phyloP scores from a whole-genome alignment of 495 filamentous ascomycete species.

The Bacidia gigantensis region DNA sequence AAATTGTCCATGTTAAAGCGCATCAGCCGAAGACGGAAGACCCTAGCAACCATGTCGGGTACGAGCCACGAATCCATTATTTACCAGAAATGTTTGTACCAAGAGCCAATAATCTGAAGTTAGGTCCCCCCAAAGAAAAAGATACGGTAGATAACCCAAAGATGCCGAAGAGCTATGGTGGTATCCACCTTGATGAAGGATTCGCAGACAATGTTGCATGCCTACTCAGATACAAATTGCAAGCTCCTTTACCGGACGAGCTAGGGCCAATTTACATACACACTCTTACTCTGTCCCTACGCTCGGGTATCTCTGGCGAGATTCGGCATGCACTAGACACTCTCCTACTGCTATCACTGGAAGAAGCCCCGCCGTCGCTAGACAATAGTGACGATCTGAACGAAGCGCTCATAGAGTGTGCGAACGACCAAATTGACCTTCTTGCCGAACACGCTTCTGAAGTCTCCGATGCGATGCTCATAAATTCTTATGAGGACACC shows the following conservation, averaged over 20 bases:
- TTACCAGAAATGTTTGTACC: constrained; percentile 1
- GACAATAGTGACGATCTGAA: constrained; percentile 75
- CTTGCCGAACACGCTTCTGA: constrained; percentile 69
- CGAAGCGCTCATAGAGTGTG: constrained; percentile 79
- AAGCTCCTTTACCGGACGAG: constrained; percentile 60
- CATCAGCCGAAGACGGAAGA: neutral
- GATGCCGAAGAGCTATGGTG: constrained; percentile 26
- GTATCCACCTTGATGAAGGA: constrained; percentile 33
- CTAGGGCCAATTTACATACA: constrained; percentile 80
- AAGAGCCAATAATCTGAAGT: neutral
- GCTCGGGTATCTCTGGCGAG: constrained; percentile 80
- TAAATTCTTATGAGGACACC: constrained; percentile 79
- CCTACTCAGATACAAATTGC: constrained; percentile 49
- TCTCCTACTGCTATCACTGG: constrained; percentile 57
- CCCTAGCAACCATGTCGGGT: neutral
- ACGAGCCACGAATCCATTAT: neutral
- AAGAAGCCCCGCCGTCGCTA: constrained; percentile 46
- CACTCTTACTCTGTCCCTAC: constrained; percentile 82
- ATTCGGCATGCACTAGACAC: constrained; percentile 79
- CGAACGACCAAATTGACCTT: constrained; percentile 69
- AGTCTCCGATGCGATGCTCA: constrained; percentile 66
- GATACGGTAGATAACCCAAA: neutral
- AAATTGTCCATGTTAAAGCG: neutral
- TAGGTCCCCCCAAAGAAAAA: neutral
- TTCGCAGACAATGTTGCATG: constrained; percentile 42